A percentile compares a stretch with the other conserved stretches of the same genome.
Evolutionary conservation across 208 protist genomes (phyloP).

Genomic region (Trypanosomatidae sp.): DNA sequence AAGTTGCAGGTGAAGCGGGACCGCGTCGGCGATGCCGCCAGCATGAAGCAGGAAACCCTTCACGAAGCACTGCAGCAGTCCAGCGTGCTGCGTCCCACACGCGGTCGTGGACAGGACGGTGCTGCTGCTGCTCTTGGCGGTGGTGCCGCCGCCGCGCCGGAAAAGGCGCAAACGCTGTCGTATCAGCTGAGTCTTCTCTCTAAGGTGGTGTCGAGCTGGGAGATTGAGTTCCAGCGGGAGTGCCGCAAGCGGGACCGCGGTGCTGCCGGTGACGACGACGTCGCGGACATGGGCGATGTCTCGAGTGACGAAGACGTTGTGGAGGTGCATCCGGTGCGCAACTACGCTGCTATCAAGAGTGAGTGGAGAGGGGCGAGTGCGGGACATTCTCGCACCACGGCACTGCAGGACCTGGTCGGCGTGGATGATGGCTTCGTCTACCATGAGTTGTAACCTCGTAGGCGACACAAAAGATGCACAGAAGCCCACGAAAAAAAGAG

Average conservation of each 20-base stretch:
- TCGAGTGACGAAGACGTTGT: constrained; percentile 50
- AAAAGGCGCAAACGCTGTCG: constrained; percentile 33
- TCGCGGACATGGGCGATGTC: constrained; percentile 2
- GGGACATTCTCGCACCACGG: background rate
- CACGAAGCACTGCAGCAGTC: constrained; percentile 32
- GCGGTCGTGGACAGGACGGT: background rate
- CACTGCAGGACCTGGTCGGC: constrained; percentile 56
- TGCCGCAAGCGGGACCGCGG: constrained; percentile 32
- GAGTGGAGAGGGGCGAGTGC: constrained; percentile 37
- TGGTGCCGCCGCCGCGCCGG: constrained; percentile 3
- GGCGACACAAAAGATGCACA: background rate
- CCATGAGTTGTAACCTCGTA: constrained; percentile 58
- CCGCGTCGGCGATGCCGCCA: constrained; percentile 61
- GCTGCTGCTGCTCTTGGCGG: background rate
- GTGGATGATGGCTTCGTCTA: constrained; percentile 83
- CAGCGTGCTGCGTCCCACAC: too few species aligned
- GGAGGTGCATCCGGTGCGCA: constrained; percentile 27
- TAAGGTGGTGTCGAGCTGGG: constrained; percentile 82
- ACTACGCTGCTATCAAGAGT: constrained; percentile 55
- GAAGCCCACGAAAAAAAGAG: too few species aligned
- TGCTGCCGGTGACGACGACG: background rate
- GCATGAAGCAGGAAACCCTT: constrained; percentile 76
- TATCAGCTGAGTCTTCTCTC: constrained; percentile 77
- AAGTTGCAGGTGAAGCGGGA: constrained; percentile 22
- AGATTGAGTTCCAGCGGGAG: constrained; percentile 67